These are phyloP conservation scores for Amanita fuliginea DNA, from an alignment of 768 basidiomycete genomes.

Conservation along the genomic window DNA sequence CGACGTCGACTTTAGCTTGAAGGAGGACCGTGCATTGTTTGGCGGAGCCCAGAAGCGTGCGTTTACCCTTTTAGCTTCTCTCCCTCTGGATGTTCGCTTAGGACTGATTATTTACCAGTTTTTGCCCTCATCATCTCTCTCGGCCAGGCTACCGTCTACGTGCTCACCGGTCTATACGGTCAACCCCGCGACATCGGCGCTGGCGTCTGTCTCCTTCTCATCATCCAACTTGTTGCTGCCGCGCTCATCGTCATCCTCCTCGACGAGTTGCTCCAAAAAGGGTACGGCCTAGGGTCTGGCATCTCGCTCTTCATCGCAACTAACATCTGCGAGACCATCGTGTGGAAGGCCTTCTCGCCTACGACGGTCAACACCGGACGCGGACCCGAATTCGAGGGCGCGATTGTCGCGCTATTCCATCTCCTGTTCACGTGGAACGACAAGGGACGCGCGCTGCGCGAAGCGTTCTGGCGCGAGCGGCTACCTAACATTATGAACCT, in stretches of 20 bases:
- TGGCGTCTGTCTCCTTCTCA: constrained; percentile 92
- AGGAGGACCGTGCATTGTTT: constrained; percentile 94
- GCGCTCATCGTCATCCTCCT: constrained; percentile 96
- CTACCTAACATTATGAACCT: constrained; percentile 96
- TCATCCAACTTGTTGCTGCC: constrained; percentile 91
- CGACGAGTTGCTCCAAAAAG: constrained; percentile 97
- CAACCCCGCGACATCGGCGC: constrained; percentile 89
- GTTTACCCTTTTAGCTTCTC: constrained; percentile 17
- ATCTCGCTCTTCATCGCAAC: constrained; percentile 99
- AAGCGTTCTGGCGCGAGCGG: constrained; percentile 96
- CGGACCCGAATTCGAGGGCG: constrained; percentile 97
- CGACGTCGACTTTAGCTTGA: constrained; percentile 93
- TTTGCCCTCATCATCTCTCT: constrained; percentile 95
- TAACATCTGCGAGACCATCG: constrained; percentile 98
- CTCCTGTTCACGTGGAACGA: constrained; percentile 97
- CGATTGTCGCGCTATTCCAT: constrained; percentile 93
- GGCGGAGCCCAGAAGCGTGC: constrained; percentile 94
- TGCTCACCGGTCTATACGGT: constrained; percentile 93
- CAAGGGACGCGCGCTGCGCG: constrained; percentile 91
- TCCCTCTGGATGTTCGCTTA: neutral
- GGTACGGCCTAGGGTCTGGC: constrained; percentile 96
- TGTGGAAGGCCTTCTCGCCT: constrained; percentile 99
- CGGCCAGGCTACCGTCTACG: constrained; percentile 95
- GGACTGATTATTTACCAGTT: constrained; percentile 33
- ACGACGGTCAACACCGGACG: constrained; percentile 97